Evolutionary conservation across 1,139 yeast species (phyloP), one percentile per base, ranked within the genome.

Genomic region (Yamadazyma jaroonii): DNA sequence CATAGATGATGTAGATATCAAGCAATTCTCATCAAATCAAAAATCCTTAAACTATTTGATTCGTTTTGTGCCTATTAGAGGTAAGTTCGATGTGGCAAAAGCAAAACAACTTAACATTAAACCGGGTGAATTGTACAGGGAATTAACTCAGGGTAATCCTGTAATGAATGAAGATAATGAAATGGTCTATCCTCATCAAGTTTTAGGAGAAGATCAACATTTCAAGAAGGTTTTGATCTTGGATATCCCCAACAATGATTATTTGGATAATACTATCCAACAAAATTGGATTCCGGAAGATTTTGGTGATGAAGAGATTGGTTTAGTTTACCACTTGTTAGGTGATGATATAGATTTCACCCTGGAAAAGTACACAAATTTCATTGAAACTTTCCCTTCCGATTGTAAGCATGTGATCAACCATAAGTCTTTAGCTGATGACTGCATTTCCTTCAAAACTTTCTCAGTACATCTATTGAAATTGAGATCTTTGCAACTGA

Each of bases 101-200:
- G 97, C 97, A 0, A 67, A 61, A 25, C 75, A 64, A 26, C 62
- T 89, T 21, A 92, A 94, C 0, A 74, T 92, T 4, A 81, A 82
- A 24, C 77, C 78, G 2, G 92, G 95, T 0, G 64, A 70, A 4
- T 56, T 72, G 27, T 87, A 68, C 55, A 73, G 81, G 10, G 57
- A 67, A 13, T 68, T 92, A 38, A 72, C 92, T 8, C 65, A 65
- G 11, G 95, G 95, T 2, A 55, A 72, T 25, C 42, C 78, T 0
- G 80, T 92, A 1, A 59, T 71, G 0, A 66, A 84, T 32, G 78
- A 71, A 1, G 64, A 77, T 37, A 96, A 95, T 0, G 71, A 67
- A 0, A 53, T 67, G 0, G 68, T 92, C 0, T 53, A 59, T 1
- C 87, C 97, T 0, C 76, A 77, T 1, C 84, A 88, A 52, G 97